phyloP scores from a whole-genome alignment of 352 stramenopile genomes.

The Pythium aristosporum region DNA sequence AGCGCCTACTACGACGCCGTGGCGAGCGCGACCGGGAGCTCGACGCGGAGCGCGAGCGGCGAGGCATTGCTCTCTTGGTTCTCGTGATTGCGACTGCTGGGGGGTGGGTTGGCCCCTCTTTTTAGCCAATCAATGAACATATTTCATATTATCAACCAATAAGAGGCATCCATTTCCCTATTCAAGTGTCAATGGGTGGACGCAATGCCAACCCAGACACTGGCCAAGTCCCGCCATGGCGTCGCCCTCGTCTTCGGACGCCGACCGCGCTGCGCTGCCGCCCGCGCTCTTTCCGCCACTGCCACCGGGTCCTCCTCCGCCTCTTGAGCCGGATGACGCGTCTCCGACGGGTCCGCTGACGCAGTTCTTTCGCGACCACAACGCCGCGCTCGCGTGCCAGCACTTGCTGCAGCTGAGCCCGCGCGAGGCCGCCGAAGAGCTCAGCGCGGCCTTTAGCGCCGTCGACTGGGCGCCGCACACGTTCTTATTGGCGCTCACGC shows the following conservation, averaged over 20 bases:
- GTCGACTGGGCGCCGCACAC: conserved; percentile 19
- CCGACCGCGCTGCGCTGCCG: not conserved
- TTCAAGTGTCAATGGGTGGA: not conserved
- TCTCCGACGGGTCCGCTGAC: not conserved
- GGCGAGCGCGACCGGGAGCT: conserved; percentile 4
- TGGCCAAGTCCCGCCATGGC: not conserved
- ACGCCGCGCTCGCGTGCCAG: conserved; percentile 11
- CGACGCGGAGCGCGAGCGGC: conserved; percentile 4
- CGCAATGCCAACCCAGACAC: not conserved
- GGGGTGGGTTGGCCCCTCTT: not conserved
- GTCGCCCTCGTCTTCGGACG: not conserved
- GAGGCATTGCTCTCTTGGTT: not conserved
- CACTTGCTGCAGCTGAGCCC: conserved; percentile 1
- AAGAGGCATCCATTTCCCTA: not conserved
- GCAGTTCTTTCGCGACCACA: conserved; percentile 22
- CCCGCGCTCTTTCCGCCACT: not conserved
- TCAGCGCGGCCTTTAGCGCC: conserved; percentile 7
- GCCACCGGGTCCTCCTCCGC: not conserved
- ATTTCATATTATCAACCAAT: not conserved
- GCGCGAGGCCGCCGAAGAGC: not conserved
- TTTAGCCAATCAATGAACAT: not conserved
- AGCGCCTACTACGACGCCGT: not conserved
- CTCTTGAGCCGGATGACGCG: not conserved
- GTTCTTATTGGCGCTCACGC: conserved; percentile 20
- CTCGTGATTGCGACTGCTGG: too few relatives aligned